These are phyloP conservation scores for Penicillium dipodomyicola DNA, from an alignment of 495 filamentous ascomycete species.

Conservation along the genomic window DNA sequence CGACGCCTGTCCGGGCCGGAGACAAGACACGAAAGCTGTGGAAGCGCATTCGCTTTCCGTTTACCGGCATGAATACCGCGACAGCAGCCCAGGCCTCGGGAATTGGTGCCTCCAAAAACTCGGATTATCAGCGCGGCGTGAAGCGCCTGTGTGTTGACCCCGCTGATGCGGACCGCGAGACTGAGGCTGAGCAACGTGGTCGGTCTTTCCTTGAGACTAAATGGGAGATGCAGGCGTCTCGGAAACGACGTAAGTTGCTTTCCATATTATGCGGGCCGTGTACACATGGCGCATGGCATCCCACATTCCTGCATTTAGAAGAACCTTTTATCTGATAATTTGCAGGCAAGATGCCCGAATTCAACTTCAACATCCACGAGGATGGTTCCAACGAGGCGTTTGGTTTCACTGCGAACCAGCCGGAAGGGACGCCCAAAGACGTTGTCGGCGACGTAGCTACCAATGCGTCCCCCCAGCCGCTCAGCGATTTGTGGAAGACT, in stretches of 20 bases:
- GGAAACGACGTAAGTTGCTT: slow-evolving; percentile 40
- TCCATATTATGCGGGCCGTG: not conserved
- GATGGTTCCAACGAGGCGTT: slow-evolving; percentile 9
- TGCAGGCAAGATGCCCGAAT: slow-evolving; percentile 42
- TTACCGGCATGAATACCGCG: slow-evolving; percentile 39
- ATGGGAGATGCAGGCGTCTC: slow-evolving; percentile 36
- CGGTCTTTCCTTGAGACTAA: slow-evolving; percentile 44
- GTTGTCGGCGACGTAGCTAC: slow-evolving; percentile 14
- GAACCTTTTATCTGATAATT: slow-evolving; percentile 2
- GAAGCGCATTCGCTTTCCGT: slow-evolving; percentile 48
- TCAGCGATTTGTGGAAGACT: slow-evolving; percentile 9
- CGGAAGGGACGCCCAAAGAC: slow-evolving; percentile 1
- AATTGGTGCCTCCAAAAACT: slow-evolving; percentile 34
- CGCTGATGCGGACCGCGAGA: slow-evolving; percentile 14
- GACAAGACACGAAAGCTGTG: slow-evolving; percentile 50
- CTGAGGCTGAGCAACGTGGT: slow-evolving; percentile 18
- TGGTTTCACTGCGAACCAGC: slow-evolving; percentile 6
- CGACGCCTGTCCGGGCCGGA: slow-evolving; percentile 46
- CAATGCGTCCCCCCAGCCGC: slow-evolving; percentile 13
- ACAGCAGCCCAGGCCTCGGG: slow-evolving; percentile 30
- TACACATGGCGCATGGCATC: not conserved
- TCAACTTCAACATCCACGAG: slow-evolving; percentile 21
- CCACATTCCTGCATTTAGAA: not conserved
- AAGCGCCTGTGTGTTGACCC: slow-evolving; percentile 45
- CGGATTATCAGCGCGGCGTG: slow-evolving; percentile 38